phyloP scores from a whole-genome alignment of 148 eudicot species.

The Chenopodium suecicum region DNA sequence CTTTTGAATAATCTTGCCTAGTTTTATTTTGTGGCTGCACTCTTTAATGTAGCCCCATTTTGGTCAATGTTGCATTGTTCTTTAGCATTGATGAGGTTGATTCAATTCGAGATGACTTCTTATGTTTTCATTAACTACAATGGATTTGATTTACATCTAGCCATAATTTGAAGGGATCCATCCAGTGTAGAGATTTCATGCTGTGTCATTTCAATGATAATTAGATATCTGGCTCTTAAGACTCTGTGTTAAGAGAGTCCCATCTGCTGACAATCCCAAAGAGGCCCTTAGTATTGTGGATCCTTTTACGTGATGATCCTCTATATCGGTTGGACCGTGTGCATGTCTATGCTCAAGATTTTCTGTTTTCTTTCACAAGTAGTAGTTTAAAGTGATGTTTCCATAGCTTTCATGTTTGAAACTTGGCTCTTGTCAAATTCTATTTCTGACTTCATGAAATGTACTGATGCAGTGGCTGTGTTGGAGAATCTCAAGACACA shows the following conservation, averaged over 20 bases:
- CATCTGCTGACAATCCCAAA: too few species aligned
- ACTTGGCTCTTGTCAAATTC: neutral
- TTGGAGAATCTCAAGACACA: slow-evolving; percentile 15
- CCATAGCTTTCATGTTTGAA: neutral
- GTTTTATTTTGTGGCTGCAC: neutral
- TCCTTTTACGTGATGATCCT: too few species aligned
- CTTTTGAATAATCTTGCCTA: neutral
- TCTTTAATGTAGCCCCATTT: neutral
- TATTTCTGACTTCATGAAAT: neutral
- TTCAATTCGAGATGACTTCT: neutral
- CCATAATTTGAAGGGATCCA: neutral
- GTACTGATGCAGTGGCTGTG: slow-evolving; percentile 13
- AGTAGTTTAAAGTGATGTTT: neutral
- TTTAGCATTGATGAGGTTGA: too few species aligned
- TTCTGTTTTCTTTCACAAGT: neutral
- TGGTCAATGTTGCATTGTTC: too few species aligned
- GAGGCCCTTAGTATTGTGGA: too few species aligned
- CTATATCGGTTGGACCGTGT: too few species aligned
- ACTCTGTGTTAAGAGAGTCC: too few species aligned
- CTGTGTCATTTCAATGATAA: neutral
- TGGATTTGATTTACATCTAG: neutral
- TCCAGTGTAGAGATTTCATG: neutral
- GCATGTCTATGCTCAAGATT: too few species aligned
- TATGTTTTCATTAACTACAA: neutral
- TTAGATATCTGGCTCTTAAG: too few species aligned